These are phyloP conservation scores for Rhinocladiella similis DNA, from an alignment of 2,329 filamentous ascomycete species.

Conservation along the genomic window DNA sequence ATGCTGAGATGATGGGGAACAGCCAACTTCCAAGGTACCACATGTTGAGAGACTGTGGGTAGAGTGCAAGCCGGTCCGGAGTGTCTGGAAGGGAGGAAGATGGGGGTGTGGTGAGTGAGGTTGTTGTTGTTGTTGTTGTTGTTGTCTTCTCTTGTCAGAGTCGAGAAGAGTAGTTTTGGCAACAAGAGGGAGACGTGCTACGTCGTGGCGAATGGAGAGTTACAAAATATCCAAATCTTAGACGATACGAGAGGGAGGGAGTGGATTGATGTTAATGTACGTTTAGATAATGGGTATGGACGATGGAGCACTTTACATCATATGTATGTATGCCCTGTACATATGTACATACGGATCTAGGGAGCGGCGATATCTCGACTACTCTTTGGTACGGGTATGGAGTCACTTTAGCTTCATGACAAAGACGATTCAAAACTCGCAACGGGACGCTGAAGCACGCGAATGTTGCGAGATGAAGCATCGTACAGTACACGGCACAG, in stretches of 20 bases:
- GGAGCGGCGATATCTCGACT: neutral
- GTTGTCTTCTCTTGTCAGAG: neutral
- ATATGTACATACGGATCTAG: neutral
- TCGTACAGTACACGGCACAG: too few relatives aligned
- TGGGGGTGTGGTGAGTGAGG: neutral
- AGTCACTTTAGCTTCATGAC: too few relatives aligned
- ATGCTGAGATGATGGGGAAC: slow-evolving; percentile 60
- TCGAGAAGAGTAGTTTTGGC: neutral
- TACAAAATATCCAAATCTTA: too few relatives aligned
- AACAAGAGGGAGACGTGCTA: neutral
- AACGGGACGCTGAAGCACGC: too few relatives aligned
- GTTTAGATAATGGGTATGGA: too few relatives aligned
- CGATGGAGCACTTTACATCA: neutral
- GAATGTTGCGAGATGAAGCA: too few relatives aligned
- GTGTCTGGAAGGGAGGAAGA: neutral
- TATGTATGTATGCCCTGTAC: neutral
- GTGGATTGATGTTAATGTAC: too few relatives aligned
- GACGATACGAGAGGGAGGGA: too few relatives aligned
- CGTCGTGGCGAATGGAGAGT: too few relatives aligned
- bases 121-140: too few relatives aligned
- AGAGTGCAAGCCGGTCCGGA: slow-evolving; percentile 1
- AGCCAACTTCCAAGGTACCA: slow-evolving; percentile 35
- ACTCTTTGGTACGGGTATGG: too few relatives aligned
- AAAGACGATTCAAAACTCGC: too few relatives aligned
- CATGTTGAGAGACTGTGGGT: slow-evolving; percentile 17